Conservation (phyloP, 345 rosid genomes). For the Raphanus raphanistrum region DNA sequence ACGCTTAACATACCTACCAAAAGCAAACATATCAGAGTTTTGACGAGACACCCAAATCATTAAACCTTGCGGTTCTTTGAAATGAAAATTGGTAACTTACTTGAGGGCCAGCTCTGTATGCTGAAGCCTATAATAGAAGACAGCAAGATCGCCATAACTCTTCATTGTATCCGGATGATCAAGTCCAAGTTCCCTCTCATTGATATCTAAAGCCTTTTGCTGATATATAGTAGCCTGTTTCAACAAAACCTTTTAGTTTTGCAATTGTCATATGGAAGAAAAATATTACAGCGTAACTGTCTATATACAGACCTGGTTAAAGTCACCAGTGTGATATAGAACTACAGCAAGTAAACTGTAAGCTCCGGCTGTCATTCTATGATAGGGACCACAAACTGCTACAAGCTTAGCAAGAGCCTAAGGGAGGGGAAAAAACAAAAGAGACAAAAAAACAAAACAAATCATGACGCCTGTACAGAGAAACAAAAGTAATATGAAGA, state of each 20-base stretch:
- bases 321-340: slow-evolving; percentile 97
- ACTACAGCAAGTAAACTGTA: slow-evolving; percentile 99
- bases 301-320: slow-evolving; percentile 73
- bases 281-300: slow-evolving; percentile 24
- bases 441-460: slow-evolving; percentile 14
- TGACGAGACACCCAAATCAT: slow-evolving; percentile 21
- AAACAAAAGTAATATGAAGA: slow-evolving; percentile 6
- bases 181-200: slow-evolving; percentile 97
- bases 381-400: slow-evolving; percentile 97
- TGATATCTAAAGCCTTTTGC: slow-evolving; percentile 98
- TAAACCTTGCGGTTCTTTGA: slow-evolving; percentile 16
- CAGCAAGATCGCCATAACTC: slow-evolving; percentile 99
- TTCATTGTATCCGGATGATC: slow-evolving; percentile 99
- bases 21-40: slow-evolving; percentile 11
- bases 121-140: slow-evolving; percentile 97
- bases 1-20: slow-evolving; percentile 91
- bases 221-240: slow-evolving; percentile 95
- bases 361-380: slow-evolving; percentile 99
- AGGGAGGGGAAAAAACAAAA: slow-evolving; percentile 26
- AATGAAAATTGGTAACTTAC: slow-evolving; percentile 47
- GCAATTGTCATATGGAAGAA: slow-evolving; percentile 9
- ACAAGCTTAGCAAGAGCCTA: slow-evolving; percentile 98
- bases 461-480: slow-evolving; percentile 21
- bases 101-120: slow-evolving; percentile 97
- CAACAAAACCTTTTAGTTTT: slow-evolving; percentile 31